A percentile compares a stretch with the other conserved stretches of the same genome.
Conservation (phyloP, 1,284 basidiomycete species). For the Fistulinella cinereoalba region DNA sequence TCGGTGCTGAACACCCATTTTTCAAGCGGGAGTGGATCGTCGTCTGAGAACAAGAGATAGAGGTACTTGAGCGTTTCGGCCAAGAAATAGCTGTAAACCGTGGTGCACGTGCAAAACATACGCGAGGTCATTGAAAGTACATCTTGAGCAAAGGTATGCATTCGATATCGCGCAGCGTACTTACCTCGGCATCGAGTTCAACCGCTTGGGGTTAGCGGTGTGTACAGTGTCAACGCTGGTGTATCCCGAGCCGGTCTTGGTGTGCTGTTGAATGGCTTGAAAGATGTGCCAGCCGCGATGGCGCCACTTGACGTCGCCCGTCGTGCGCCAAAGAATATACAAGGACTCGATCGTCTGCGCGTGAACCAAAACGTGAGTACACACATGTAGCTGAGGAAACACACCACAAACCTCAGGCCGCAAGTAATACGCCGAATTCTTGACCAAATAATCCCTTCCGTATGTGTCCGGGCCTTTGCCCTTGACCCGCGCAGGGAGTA, state of each 20-base stretch:
- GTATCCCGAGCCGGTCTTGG: conserved; percentile 55
- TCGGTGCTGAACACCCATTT: conserved; percentile 86
- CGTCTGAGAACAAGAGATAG: conserved; percentile 58
- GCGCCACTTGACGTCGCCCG: conserved; percentile 66
- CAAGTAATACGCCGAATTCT: conserved; percentile 49
- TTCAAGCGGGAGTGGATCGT: conserved; percentile 61
- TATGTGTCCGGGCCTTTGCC: not conserved
- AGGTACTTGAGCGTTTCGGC: conserved; percentile 75
- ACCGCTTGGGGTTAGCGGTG: conserved; percentile 22
- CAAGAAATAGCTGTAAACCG: conserved; percentile 54
- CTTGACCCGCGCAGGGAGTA: conserved; percentile 1
- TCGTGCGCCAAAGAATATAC: conserved; percentile 69
- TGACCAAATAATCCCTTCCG: conserved; percentile 41
- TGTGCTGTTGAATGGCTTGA: conserved; percentile 59
- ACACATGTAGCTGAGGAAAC: not conserved
- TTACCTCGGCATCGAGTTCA: conserved; percentile 10
- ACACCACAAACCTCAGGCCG: conserved; percentile 56
- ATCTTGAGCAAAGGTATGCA: not conserved
- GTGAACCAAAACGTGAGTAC: not conserved
- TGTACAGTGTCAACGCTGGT: conserved; percentile 54
- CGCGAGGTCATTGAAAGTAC: not conserved
- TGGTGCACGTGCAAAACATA: not conserved
- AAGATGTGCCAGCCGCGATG: conserved; percentile 78
- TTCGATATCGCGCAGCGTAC: not conserved
- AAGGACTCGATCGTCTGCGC: conserved; percentile 63